Evolutionary conservation across 805 yeast species (phyloP).

Genomic region (Metschnikowia drakensbergensis): DNA sequence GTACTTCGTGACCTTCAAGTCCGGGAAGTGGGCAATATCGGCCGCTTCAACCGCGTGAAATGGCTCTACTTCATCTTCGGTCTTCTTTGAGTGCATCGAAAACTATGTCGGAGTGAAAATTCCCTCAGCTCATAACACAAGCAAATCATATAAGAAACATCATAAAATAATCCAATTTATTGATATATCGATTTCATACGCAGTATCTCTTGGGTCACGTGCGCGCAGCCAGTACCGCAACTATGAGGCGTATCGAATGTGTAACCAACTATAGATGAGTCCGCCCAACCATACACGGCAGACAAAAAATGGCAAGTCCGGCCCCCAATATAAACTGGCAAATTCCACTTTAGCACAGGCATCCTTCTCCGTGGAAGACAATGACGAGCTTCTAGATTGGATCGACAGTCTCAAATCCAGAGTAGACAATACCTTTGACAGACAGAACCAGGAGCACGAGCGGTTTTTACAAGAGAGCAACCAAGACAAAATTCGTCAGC

Average conservation of each 20-base stretch:
- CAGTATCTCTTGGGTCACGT: not conserved
- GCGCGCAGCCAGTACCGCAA: slow-evolving; percentile 4
- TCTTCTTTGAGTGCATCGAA: slow-evolving; percentile 10
- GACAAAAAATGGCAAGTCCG: not conserved
- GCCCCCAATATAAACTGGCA: not conserved
- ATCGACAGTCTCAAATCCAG: slow-evolving; percentile 16
- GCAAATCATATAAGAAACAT: no score
- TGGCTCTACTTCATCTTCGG: slow-evolving; percentile 53
- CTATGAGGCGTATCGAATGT: not conserved
- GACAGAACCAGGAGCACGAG: slow-evolving; percentile 11
- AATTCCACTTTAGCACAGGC: not conserved
- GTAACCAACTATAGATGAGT: not conserved
- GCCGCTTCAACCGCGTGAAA: slow-evolving; percentile 53
- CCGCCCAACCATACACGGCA: not conserved
- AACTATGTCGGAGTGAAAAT: not conserved
- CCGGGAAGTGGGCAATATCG: slow-evolving; percentile 51
- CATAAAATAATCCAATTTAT: no score
- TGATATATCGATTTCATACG: no score
- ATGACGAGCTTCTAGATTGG: slow-evolving; percentile 15
- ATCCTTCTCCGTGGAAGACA: slow-evolving; percentile 5
- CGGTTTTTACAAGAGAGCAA: slow-evolving; percentile 10
- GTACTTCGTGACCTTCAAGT: slow-evolving; percentile 61
- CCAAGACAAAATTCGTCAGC: slow-evolving; percentile 19
- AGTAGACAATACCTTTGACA: slow-evolving; percentile 9
- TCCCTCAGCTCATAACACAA: no score